phyloP scores from a whole-genome alignment of 2,329 filamentous ascomycete genomes.

The Cladobotryum protrusum region DNA sequence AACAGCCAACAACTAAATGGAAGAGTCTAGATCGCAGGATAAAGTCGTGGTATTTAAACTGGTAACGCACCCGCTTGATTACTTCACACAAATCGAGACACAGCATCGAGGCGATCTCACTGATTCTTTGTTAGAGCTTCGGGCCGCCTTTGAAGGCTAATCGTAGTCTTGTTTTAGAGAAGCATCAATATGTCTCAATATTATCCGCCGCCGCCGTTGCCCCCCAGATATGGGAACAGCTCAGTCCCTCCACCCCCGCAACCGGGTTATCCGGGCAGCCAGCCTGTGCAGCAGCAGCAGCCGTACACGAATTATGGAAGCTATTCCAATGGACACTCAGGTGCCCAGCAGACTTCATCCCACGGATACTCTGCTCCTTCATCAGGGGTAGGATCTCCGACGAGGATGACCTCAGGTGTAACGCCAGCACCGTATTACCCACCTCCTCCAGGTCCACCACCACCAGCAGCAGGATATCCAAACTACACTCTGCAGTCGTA shows the following conservation, averaged over 20 bases:
- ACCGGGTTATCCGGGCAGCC: background rate
- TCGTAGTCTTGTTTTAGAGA: too few species aligned
- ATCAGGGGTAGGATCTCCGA: background rate
- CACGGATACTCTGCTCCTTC: background rate
- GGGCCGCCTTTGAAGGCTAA: too few species aligned
- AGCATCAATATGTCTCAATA: slow-evolving; percentile 3
- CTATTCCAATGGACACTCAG: background rate
- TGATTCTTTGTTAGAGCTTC: too few species aligned
- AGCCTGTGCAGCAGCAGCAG: background rate
- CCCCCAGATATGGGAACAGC: slow-evolving; percentile 2
- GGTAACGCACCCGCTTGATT: too few species aligned
- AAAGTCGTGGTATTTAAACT: too few species aligned
- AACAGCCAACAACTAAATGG: background rate
- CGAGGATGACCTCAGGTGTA: background rate
- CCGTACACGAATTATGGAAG: background rate
- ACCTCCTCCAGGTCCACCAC: slow-evolving; percentile 6
- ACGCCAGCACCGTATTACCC: background rate
- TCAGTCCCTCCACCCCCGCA: background rate
- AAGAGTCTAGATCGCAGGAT: background rate
- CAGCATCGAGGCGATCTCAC: too few species aligned
- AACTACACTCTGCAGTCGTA: too few species aligned
- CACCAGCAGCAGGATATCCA: background rate
- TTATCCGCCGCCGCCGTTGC: slow-evolving; percentile 5
- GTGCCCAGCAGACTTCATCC: background rate
- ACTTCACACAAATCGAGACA: too few species aligned